A percentile compares a stretch with the other conserved stretches of the same genome.
phyloP scores from a whole-genome alignment of 139 green algal species.

The Picochlorum sp. region DNA sequence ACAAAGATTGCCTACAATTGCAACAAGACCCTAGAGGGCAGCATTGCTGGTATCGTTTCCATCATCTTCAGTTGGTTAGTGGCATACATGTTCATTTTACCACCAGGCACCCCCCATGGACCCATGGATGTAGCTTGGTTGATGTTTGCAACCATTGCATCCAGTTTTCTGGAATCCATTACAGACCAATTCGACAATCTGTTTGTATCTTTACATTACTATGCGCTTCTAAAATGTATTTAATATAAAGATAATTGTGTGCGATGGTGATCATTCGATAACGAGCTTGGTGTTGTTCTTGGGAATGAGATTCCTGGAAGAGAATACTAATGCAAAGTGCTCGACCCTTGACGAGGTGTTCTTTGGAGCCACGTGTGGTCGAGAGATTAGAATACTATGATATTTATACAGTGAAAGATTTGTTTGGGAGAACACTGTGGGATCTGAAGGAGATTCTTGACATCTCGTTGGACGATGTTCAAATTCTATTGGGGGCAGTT shows the following conservation, averaged over 20 bases:
- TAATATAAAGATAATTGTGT: background rate
- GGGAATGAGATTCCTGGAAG: no score
- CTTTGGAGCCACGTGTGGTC: constrained; percentile 11
- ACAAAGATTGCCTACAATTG: constrained; percentile 25
- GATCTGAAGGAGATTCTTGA: constrained; percentile 44
- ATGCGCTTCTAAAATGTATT: constrained; percentile 34
- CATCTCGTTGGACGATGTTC: constrained; percentile 13
- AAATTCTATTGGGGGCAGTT: background rate
- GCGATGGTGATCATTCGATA: no score
- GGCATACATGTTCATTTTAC: constrained; percentile 8
- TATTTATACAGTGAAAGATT: constrained; percentile 19
- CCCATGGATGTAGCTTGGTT: constrained; percentile 21
- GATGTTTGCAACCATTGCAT: constrained; percentile 28
- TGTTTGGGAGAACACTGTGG: constrained; percentile 16
- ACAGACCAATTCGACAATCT: constrained; percentile 78
- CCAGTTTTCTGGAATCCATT: constrained; percentile 57
- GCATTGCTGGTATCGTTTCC: constrained; percentile 25
- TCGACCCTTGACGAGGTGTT: constrained; percentile 15
- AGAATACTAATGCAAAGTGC: constrained; percentile 6
- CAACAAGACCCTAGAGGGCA: constrained; percentile 71
- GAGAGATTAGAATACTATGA: constrained; percentile 18
- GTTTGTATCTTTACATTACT: constrained; percentile 55
- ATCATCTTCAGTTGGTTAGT: constrained; percentile 44
- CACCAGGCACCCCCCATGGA: background rate
- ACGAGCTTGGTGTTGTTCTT: no score